A percentile compares a stretch with the other conserved stretches of the same genome.
Evolutionary conservation across 139 green algal species (phyloP).

Genomic region (Parachlorella kessleri): DNA sequence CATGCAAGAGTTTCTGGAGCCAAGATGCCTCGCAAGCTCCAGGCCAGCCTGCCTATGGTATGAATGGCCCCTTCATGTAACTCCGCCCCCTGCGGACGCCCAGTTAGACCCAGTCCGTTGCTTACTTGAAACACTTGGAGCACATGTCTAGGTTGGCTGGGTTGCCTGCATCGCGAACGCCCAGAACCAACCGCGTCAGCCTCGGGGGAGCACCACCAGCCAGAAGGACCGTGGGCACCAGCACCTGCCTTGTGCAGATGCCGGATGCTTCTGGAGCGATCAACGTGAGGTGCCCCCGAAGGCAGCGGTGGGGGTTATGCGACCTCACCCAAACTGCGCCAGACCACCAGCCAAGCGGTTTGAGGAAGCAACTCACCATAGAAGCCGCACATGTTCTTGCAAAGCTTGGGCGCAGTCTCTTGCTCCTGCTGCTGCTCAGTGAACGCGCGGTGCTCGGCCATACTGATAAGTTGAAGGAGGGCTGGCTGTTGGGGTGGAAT

Average conservation of each 20-base stretch:
- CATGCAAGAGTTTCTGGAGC: too few relatives aligned
- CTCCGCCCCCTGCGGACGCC: too few relatives aligned
- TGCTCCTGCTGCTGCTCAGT: slow-evolving; percentile 21
- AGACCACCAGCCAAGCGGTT: background rate
- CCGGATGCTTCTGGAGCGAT: background rate
- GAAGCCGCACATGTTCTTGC: slow-evolving; percentile 36
- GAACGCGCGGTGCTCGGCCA: too few relatives aligned
- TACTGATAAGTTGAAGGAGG: too few relatives aligned
- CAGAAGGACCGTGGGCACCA: background rate
- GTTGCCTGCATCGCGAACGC: too few relatives aligned
- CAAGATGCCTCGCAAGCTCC: too few relatives aligned
- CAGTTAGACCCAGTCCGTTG: too few relatives aligned
- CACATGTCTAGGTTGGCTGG: too few relatives aligned
- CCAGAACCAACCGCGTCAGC: too few relatives aligned
- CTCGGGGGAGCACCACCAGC: background rate
- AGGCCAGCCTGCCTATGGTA: too few relatives aligned
- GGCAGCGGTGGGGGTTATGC: background rate
- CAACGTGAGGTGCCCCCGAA: background rate
- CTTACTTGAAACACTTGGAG: too few relatives aligned
- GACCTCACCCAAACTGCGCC: background rate
- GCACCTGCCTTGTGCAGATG: background rate
- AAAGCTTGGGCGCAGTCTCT: slow-evolving; percentile 11
- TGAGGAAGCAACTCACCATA: slow-evolving; percentile 27
- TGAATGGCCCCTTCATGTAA: too few relatives aligned
- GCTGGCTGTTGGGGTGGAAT: background rate